These are phyloP conservation scores for Millerozyma acaciae DNA, from an alignment of 805 yeast species.

Conservation along the genomic window DNA sequence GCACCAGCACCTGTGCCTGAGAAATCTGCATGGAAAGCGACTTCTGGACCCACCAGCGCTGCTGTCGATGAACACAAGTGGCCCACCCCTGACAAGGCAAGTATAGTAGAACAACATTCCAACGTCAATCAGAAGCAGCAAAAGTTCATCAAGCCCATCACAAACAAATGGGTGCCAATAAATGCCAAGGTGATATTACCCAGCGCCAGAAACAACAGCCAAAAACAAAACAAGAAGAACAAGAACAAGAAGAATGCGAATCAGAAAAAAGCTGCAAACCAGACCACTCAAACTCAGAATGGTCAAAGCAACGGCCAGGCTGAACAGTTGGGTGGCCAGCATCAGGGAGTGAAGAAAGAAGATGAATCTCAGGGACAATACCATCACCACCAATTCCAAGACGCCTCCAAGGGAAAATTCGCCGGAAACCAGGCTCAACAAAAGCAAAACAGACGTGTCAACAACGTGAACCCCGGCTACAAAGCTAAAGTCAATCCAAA, in stretches of 20 bases:
- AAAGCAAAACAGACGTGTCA: constrained; percentile 27
- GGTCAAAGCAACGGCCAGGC: constrained; percentile 3
- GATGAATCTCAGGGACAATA: constrained; percentile 3
- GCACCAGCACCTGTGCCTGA: constrained; percentile 46
- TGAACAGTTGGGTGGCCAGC: constrained; percentile 2
- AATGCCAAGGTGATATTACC: constrained; percentile 40
- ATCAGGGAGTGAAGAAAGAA: constrained; percentile 4
- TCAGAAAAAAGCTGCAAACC: constrained; percentile 5
- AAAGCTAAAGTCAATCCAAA: constrained; percentile 15
- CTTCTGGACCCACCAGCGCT: constrained; percentile 12
- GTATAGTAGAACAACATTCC: constrained; percentile 12
- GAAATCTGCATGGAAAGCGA: constrained; percentile 40
- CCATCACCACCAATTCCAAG: constrained; percentile 12
- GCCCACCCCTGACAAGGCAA: constrained; percentile 40
- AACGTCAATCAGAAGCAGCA: constrained; percentile 16
- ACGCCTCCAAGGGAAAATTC: constrained; percentile 6
- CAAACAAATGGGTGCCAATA: constrained; percentile 45
- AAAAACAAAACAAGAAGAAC: constrained; percentile 21
- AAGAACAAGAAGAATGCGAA: constrained; percentile 25
- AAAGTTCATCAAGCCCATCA: constrained; percentile 39
- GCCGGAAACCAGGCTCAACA: constrained; percentile 13
- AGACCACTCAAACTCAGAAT: constrained; percentile 7
- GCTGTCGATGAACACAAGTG: constrained; percentile 40
- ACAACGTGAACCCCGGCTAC: constrained; percentile 15
- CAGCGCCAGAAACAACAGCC: constrained; percentile 25